A percentile compares a stretch with the other conserved stretches of the same genome.
These are phyloP conservation scores for Torrubiella hemipterigena DNA, from an alignment of 2,329 filamentous ascomycete genomes.

Conservation along the genomic window DNA sequence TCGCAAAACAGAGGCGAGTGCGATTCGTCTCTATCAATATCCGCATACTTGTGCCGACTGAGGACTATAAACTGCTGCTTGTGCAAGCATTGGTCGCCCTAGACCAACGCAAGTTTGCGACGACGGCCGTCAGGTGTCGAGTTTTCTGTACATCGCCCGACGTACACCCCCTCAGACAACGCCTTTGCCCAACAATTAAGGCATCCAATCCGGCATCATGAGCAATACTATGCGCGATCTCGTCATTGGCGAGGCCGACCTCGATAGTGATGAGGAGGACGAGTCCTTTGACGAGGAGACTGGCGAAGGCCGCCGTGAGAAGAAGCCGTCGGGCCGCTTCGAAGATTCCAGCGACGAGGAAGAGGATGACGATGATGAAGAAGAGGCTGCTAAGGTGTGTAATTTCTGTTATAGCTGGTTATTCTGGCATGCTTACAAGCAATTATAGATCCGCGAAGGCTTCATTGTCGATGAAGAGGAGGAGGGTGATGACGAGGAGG, in stretches of 20 bases:
- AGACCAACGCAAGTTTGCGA: no score
- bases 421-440: constrained; percentile 7
- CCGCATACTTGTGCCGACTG: no score
- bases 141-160: no score
- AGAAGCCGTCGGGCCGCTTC: constrained; percentile 28
- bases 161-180: no score
- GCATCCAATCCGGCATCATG: constrained; percentile 40
- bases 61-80: no score
- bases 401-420: not conserved
- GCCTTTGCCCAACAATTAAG: no score
- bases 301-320: constrained; percentile 41
- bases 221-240: constrained; percentile 59
- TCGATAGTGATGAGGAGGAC: constrained; percentile 78
- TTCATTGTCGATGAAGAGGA: constrained; percentile 94
- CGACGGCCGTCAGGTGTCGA: no score
- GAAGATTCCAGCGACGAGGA: constrained; percentile 89
- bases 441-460: constrained; percentile 66
- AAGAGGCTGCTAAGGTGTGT: constrained; percentile 63
- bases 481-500: constrained; percentile 54
- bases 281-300: constrained; percentile 71
- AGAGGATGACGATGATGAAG: constrained; percentile 83
- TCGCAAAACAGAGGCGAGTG: no score
- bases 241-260: constrained; percentile 73
- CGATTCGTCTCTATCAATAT: no score
- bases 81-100: no score